Conservation (phyloP, 805 yeast species). For the Zygosaccharomyces pseudorouxii region DNA sequence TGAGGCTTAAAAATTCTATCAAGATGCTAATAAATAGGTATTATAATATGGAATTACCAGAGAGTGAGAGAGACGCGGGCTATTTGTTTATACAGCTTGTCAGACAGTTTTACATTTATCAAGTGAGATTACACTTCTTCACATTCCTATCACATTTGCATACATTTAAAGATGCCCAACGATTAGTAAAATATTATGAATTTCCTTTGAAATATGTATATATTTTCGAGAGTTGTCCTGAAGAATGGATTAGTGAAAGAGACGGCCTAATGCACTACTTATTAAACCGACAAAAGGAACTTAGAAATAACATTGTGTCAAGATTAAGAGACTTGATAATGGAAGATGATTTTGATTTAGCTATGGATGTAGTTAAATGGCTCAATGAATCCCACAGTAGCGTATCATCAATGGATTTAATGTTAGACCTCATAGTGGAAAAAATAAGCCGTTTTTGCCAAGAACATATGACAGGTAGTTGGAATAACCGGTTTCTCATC, state of each 20-base stretch:
- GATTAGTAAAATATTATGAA: constrained; percentile 22
- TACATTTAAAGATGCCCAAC: constrained; percentile 20
- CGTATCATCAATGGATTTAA: constrained; percentile 18
- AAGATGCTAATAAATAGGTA: constrained; percentile 10
- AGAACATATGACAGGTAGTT: constrained; percentile 15
- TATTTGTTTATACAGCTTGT: constrained; percentile 10
- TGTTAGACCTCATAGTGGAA: constrained; percentile 20
- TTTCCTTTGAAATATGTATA: constrained; percentile 24
- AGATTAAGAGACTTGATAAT: constrained; percentile 16
- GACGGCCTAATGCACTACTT: constrained; percentile 26
- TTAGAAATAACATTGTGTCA: constrained; percentile 12
- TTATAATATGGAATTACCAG: constrained; percentile 3
- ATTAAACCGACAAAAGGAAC: constrained; percentile 18
- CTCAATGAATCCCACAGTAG: constrained; percentile 18
- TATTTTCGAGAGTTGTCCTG: constrained; percentile 9
- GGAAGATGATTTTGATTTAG: constrained; percentile 29
- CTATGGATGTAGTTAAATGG: constrained; percentile 24
- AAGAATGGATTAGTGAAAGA: constrained; percentile 21
- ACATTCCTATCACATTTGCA: constrained; percentile 13
- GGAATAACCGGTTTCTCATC: constrained; percentile 22
- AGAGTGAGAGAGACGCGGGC: constrained; percentile 6
- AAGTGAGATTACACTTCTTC: constrained; percentile 26
- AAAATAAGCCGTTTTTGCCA: constrained; percentile 22
- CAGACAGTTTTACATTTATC: constrained; percentile 20
- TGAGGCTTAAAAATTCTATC: constrained; percentile 20